phyloP scores from a whole-genome alignment of 805 yeast genomes.

The Ogataea henricii region DNA sequence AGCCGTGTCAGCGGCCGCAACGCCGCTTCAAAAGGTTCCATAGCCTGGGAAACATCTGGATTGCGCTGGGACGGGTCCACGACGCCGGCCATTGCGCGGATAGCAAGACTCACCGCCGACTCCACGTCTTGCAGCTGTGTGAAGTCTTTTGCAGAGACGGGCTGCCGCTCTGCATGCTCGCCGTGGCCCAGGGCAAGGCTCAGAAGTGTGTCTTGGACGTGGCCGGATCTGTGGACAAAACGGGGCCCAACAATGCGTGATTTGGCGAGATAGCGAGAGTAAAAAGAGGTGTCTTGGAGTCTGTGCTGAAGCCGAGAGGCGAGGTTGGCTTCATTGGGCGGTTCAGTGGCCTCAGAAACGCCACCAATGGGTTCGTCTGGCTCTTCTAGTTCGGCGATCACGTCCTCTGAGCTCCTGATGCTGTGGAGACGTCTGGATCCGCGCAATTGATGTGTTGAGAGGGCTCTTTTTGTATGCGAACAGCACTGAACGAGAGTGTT shows the following conservation, averaged over 20 bases:
- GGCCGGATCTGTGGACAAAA: slow-evolving; percentile 13
- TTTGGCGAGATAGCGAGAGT: slow-evolving; percentile 3
- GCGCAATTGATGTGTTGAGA: not conserved
- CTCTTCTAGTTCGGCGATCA: not conserved
- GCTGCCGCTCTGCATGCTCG: not conserved
- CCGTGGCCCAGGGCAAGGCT: not conserved
- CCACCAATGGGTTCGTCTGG: not conserved
- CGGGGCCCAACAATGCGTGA: not conserved
- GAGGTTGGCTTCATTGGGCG: not conserved
- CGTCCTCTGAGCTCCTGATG: not conserved
- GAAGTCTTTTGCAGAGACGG: slow-evolving; percentile 13
- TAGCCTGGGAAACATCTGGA: not conserved
- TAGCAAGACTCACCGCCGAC: slow-evolving; percentile 26
- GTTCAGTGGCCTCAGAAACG: not conserved
- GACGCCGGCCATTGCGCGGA: slow-evolving; percentile 21
- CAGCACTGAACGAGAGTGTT: not conserved
- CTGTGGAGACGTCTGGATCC: not conserved
- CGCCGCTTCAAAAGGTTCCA: slow-evolving; percentile 2
- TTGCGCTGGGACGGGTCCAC: slow-evolving; percentile 17
- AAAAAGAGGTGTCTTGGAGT: not conserved
- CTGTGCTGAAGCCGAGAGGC: not conserved
- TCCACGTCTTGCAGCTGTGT: slow-evolving; percentile 26
- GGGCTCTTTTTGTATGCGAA: not conserved
- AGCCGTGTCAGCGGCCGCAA: slow-evolving; percentile 7
- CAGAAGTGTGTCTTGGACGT: slow-evolving; percentile 15